These are phyloP conservation scores for Arthroderma sp. DNA, from an alignment of 2,329 filamentous ascomycete species.

Conservation along the genomic window DNA sequence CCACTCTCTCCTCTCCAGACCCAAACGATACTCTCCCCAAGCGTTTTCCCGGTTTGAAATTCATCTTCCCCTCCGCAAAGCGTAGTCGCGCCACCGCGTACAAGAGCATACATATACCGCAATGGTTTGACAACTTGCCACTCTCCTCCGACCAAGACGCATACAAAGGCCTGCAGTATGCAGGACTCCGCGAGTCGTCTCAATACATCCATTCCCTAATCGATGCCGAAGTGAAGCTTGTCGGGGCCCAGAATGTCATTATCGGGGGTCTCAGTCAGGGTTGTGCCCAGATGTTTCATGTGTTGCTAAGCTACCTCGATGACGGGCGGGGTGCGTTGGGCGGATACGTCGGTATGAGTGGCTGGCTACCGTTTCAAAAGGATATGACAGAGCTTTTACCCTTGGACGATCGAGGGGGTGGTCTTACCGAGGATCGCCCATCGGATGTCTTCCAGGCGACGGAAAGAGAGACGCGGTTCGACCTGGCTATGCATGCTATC, in stretches of 20 bases:
- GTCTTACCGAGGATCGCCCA: not conserved
- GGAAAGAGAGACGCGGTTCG: not conserved
- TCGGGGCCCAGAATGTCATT: slow-evolving; percentile 12
- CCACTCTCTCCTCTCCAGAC: not conserved
- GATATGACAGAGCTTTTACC: slow-evolving; percentile 19
- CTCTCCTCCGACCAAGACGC: slow-evolving; percentile 12
- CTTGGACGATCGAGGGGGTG: slow-evolving; percentile 1
- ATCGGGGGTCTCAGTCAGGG: slow-evolving; percentile 17
- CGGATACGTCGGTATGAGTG: slow-evolving; percentile 33
- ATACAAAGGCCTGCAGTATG: slow-evolving; percentile 12
- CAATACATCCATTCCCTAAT: slow-evolving; percentile 12
- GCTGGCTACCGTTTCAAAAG: slow-evolving; percentile 26
- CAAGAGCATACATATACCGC: slow-evolving; percentile 16
- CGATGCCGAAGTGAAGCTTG: slow-evolving; percentile 10
- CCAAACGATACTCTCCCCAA: slow-evolving; percentile 16
- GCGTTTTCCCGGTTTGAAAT: slow-evolving; percentile 22
- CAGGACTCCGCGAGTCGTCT: slow-evolving; percentile 13
- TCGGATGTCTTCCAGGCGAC: not conserved
- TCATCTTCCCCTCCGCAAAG: slow-evolving; percentile 24
- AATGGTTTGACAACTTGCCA: slow-evolving; percentile 28
- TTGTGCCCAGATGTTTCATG: slow-evolving; percentile 11
- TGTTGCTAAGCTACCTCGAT: slow-evolving; percentile 11
- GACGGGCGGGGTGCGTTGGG: slow-evolving; percentile 14
- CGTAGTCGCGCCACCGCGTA: slow-evolving; percentile 14
- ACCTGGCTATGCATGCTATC: slow-evolving; percentile 2